Percentiles rank a stretch among this genome's conserved stretches.
Evolutionary conservation across 345 rosid species (phyloP).

Genomic region (Eucalyptus grandis): DNA sequence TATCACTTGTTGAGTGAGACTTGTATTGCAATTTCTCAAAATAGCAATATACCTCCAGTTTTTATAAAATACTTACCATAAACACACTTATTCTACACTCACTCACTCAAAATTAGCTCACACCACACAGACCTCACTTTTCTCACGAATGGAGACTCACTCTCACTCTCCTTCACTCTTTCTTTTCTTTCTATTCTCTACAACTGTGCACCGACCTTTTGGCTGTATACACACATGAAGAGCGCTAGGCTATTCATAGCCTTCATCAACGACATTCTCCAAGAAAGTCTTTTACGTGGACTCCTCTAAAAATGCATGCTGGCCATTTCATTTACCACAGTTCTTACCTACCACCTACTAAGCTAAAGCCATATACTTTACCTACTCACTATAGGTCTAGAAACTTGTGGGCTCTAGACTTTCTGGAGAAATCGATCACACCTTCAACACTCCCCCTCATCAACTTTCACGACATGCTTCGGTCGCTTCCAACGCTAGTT

Average conservation of each 20-base stretch:
- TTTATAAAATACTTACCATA: neutral
- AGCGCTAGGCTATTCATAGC: neutral
- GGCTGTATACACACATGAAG: neutral
- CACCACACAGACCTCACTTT: neutral
- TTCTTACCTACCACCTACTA: neutral
- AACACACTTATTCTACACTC: neutral
- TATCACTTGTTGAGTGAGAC: neutral
- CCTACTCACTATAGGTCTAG: neutral
- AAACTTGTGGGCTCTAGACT: neutral
- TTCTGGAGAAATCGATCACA: neutral
- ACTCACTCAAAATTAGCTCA: neutral
- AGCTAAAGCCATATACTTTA: neutral
- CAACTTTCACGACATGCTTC: neutral
- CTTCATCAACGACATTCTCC: neutral
- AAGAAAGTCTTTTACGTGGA: neutral
- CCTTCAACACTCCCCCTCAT: neutral
- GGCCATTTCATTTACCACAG: neutral
- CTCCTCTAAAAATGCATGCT: neutral
- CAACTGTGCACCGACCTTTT: neutral
- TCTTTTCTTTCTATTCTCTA: neutral
- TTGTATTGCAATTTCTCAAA: neutral
- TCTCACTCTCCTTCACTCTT: neutral
- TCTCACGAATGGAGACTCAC: neutral
- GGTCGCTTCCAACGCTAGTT: slow-evolving; percentile 14
- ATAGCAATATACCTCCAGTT: neutral